These are phyloP conservation scores for Echinosophora koreensis DNA, from an alignment of 306 rosid genomes.

Conservation along the genomic window DNA sequence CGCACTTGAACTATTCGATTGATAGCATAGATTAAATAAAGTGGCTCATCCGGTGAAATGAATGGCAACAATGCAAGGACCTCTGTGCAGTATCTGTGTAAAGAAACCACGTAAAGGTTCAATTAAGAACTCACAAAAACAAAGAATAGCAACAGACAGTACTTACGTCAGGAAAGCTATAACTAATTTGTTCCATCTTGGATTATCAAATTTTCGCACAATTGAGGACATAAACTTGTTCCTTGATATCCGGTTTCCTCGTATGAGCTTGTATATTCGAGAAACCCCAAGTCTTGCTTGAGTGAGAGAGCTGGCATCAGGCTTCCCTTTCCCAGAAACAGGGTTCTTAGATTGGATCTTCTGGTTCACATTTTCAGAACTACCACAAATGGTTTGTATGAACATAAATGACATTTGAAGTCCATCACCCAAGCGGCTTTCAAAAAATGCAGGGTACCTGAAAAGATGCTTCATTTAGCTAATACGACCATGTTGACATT, in stretches of 20 bases:
- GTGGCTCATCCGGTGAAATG: slow-evolving; percentile 87
- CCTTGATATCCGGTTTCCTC: slow-evolving; percentile 87
- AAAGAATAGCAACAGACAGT: slow-evolving; percentile 32
- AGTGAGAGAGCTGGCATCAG: slow-evolving; percentile 69
- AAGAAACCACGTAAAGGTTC: slow-evolving; percentile 40
- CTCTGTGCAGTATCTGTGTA: slow-evolving; percentile 90
- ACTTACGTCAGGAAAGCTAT: slow-evolving; percentile 89
- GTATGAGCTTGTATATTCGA: slow-evolving; percentile 98
- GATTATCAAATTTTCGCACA: slow-evolving; percentile 87
- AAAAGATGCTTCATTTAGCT: slow-evolving; percentile 54
- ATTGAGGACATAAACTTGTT: slow-evolving; percentile 96
- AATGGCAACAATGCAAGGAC: slow-evolving; percentile 92
- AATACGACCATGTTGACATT: slow-evolving; percentile 22
- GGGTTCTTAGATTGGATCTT: slow-evolving; percentile 62
- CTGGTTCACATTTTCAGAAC: slow-evolving; percentile 60
- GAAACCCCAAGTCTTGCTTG: slow-evolving; percentile 97
- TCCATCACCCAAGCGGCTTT: slow-evolving; percentile 98
- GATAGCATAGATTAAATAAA: slow-evolving; percentile 85
- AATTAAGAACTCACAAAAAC: slow-evolving; percentile 40
- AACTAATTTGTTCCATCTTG: slow-evolving; percentile 71
- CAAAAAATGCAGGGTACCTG: slow-evolving; percentile 99
- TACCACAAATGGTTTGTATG: slow-evolving; percentile 67
- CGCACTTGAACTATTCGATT: slow-evolving; percentile 93
- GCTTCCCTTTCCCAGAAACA: slow-evolving; percentile 68
- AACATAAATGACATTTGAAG: slow-evolving; percentile 94